A percentile compares a stretch with the other conserved stretches of the same genome.
Evolutionary conservation across 805 yeast species (phyloP).

Genomic region (Yarrowia sp.): DNA sequence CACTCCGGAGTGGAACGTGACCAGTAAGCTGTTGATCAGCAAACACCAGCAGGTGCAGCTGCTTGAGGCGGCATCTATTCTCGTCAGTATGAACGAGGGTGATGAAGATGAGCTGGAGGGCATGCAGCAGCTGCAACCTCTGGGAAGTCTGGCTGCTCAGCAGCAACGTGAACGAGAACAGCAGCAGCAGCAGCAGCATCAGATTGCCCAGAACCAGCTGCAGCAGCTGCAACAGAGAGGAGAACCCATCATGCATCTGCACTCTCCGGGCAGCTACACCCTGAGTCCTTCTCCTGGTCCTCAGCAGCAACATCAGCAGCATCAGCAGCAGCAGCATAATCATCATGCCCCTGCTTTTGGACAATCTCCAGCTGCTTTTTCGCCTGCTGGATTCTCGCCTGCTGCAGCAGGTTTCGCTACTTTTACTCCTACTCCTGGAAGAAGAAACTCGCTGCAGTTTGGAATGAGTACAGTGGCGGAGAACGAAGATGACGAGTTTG

Average conservation of each 20-base stretch:
- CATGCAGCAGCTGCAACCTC: constrained; percentile 4
- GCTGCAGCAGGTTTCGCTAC: neutral
- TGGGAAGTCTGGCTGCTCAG: neutral
- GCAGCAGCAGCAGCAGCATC: constrained; percentile 19
- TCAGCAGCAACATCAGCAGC: too few species aligned
- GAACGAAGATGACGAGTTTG: constrained; percentile 4
- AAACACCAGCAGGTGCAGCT: constrained; percentile 87
- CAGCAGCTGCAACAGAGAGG: constrained; percentile 12
- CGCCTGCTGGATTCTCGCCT: neutral
- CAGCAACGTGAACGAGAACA: constrained; percentile 3
- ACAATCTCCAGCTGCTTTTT: neutral
- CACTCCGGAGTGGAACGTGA: constrained; percentile 90
- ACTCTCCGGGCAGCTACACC: neutral
- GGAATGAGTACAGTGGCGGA: constrained; percentile 9
- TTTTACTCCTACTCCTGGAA: neutral
- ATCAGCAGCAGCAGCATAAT: too few species aligned
- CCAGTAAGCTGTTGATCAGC: constrained; percentile 74
- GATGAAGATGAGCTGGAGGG: constrained; percentile 32
- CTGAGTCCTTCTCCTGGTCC: neutral
- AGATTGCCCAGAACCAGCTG: constrained; percentile 14
- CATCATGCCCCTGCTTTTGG: neutral
- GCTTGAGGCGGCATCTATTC: constrained; percentile 66
- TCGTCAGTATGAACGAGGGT: constrained; percentile 65
- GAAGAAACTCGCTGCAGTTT: constrained; percentile 13
- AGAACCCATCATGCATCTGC: constrained; percentile 9